Conservation (phyloP, 2,329 filamentous ascomycete species). For the Trichoderma koningii region DNA sequence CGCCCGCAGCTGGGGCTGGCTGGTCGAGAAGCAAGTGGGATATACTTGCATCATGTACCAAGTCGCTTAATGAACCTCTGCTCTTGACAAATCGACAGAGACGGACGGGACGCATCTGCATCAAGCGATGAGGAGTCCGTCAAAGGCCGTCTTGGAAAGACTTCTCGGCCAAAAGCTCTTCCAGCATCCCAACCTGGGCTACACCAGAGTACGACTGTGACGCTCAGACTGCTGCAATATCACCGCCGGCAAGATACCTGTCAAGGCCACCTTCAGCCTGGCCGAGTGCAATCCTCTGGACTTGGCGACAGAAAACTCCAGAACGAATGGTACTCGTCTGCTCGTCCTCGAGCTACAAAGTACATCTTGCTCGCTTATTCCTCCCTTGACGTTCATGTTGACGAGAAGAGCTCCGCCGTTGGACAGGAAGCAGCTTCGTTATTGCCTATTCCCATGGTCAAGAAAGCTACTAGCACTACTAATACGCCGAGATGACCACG, state of each 20-base stretch:
- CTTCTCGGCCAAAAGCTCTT: neutral
- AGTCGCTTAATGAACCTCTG: neutral
- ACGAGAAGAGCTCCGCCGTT: neutral
- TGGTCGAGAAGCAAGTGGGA: neutral
- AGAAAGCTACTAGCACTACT: neutral
- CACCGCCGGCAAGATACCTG: neutral
- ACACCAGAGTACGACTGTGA: conserved; percentile 4
- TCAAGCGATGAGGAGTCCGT: too few relatives aligned
- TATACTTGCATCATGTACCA: neutral
- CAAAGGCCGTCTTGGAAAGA: neutral
- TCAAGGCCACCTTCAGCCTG: too few relatives aligned
- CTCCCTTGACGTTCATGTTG: neutral
- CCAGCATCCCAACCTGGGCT: neutral
- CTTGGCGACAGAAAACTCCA: neutral
- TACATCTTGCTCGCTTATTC: conserved; percentile 16
- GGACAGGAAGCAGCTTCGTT: neutral
- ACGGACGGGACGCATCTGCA: neutral
- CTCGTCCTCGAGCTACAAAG: neutral
- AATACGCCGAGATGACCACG: conserved; percentile 14
- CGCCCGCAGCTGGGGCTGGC: neutral
- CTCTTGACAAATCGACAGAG: neutral
- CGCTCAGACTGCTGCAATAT: neutral
- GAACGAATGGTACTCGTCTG: conserved; percentile 10
- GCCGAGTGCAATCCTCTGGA: neutral
- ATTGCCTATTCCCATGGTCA: neutral